phyloP scores from a whole-genome alignment of 2,329 filamentous ascomycete species.

The Aspergillus sp. region DNA sequence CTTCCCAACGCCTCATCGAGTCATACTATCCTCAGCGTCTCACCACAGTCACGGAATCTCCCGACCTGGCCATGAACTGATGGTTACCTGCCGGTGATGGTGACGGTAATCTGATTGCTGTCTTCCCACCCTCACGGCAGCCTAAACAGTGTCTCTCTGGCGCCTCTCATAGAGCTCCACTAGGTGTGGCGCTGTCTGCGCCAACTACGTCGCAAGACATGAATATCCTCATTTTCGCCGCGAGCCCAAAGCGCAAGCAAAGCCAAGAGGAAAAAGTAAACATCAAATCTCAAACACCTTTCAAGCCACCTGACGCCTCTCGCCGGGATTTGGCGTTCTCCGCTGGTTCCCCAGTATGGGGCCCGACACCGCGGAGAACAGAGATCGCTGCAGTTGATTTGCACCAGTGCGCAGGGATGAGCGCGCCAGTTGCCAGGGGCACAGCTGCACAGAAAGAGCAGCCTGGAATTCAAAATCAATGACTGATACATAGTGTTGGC shows the following conservation, averaged over 20 bases:
- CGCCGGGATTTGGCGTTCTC: conserved; percentile 10
- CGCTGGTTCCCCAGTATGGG: conserved; percentile 13
- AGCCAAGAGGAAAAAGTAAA: conserved; percentile 10
- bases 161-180: neutral
- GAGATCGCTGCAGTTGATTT: neutral
- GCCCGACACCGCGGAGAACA: conserved; percentile 13
- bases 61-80: conserved; percentile 1
- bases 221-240: conserved; percentile 1
- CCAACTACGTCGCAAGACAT: neutral
- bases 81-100: neutral
- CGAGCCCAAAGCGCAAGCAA: neutral
- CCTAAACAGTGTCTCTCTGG: neutral
- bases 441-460: conserved; percentile 1
- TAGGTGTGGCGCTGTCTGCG: neutral
- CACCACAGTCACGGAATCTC: neutral
- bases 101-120: neutral
- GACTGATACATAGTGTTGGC: conserved; percentile 1
- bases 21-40: neutral
- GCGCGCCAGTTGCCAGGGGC: neutral
- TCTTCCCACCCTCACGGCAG: conserved; percentile 5
- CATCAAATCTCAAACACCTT: conserved; percentile 11
- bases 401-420: neutral
- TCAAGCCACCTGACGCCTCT: conserved; percentile 13
- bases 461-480: conserved; percentile 6
- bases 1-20: neutral